These are phyloP conservation scores for Barnettozyma hawaiiensis DNA, from an alignment of 1,139 yeast species.

Conservation along the genomic window DNA sequence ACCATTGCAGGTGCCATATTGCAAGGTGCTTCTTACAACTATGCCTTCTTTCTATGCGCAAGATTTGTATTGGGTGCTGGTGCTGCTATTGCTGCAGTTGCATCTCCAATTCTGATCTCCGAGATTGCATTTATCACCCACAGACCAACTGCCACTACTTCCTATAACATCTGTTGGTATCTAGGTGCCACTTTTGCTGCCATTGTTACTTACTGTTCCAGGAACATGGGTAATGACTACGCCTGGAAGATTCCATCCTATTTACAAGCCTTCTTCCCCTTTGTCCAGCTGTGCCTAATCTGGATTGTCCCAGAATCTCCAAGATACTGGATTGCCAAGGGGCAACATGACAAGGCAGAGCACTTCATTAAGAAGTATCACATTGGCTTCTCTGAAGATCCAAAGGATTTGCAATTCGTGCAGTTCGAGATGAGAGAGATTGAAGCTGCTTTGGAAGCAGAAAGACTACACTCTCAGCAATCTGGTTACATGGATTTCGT, in stretches of 20 bases:
- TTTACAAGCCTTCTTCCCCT: constrained; percentile 9
- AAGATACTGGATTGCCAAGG: constrained; percentile 14
- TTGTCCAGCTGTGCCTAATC: constrained; percentile 16
- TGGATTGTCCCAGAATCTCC: constrained; percentile 32
- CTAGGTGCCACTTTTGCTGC: constrained; percentile 52
- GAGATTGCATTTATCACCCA: constrained; percentile 35
- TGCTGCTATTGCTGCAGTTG: constrained; percentile 33
- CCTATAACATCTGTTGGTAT: constrained; percentile 45
- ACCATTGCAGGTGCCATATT: constrained; percentile 39
- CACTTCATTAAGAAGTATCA: too few species aligned
- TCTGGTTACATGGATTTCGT: too few species aligned
- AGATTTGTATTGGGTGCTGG: constrained; percentile 39
- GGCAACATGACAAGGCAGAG: not conserved
- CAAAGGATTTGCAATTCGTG: too few species aligned
- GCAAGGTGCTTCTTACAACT: constrained; percentile 33
- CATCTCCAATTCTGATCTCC: constrained; percentile 38
- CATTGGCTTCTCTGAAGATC: too few species aligned
- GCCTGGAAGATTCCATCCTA: constrained; percentile 37
- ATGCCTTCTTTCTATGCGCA: constrained; percentile 36
- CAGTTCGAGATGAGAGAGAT: too few species aligned
- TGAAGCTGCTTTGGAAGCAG: too few species aligned
- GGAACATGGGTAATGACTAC: constrained; percentile 26
- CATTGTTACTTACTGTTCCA: constrained; percentile 44
- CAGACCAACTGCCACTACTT: constrained; percentile 40
- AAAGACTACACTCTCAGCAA: too few species aligned